Evolutionary conservation across 371 early-diverging fungal species (phyloP).

Genomic region (Actinomucor elegans): DNA sequence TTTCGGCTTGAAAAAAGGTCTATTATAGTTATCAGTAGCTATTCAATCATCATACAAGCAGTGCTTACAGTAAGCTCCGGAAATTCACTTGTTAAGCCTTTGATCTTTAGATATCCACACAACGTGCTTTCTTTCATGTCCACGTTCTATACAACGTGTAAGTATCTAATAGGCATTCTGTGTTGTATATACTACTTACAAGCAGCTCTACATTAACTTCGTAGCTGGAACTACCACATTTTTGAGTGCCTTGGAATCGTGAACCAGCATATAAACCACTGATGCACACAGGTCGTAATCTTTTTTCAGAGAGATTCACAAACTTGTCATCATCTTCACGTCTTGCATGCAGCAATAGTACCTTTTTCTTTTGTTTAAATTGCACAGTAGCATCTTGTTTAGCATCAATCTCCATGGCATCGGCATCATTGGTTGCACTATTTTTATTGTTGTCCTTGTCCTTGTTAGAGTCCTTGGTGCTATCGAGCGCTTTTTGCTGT

Average conservation of each 20-base stretch:
- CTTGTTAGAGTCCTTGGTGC: background rate
- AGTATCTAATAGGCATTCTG: background rate
- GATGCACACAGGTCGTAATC: constrained; percentile 10
- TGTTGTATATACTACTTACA: constrained; percentile 33
- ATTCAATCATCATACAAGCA: background rate
- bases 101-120: constrained; percentile 76
- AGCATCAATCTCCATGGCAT: constrained; percentile 8
- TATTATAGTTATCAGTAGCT: too few species aligned
- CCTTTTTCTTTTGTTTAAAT: constrained; percentile 3
- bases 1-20: constrained; percentile 80
- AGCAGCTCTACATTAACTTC: constrained; percentile 70
- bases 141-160: constrained; percentile 56
- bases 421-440: background rate
- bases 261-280: constrained; percentile 57
- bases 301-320: constrained; percentile 14
- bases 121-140: constrained; percentile 63
- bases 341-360: constrained; percentile 14
- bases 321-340: constrained; percentile 11
- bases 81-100: constrained; percentile 74
- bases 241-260: constrained; percentile 64
- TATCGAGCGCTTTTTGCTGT: background rate
- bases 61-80: constrained; percentile 66
- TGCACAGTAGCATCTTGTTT: too few species aligned
- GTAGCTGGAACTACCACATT: constrained; percentile 62
- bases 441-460: background rate